Evolutionary conservation across 2,329 filamentous ascomycete genomes (phyloP).

Genomic region (Colletotrichum gigasporum): DNA sequence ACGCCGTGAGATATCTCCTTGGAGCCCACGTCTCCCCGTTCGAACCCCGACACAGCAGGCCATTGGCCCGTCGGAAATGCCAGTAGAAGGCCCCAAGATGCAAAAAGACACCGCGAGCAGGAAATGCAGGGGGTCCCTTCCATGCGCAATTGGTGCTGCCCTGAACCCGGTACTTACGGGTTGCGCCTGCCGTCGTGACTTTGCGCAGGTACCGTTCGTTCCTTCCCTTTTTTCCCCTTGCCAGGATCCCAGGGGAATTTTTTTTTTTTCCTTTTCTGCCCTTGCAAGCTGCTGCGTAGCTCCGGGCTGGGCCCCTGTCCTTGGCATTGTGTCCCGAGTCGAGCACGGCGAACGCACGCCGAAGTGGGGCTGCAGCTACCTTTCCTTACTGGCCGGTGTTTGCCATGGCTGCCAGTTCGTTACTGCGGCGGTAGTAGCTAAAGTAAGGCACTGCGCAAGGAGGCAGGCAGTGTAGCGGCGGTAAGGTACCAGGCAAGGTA

Average conservation of each 20-base stretch:
- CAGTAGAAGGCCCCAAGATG: slow-evolving; percentile 3
- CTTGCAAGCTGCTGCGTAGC: neutral
- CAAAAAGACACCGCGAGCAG: neutral
- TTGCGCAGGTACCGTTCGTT: slow-evolving; percentile 29
- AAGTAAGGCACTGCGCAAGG: no score
- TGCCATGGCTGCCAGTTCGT: neutral
- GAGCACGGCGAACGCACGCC: neutral
- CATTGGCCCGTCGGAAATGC: slow-evolving; percentile 18
- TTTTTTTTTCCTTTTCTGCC: neutral
- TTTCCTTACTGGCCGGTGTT: neutral
- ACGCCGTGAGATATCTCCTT: slow-evolving; percentile 8
- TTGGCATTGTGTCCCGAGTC: neutral
- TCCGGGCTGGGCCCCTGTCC: neutral
- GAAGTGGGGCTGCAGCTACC: neutral
- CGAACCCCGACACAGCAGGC: neutral
- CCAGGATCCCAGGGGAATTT: neutral
- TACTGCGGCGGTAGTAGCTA: neutral
- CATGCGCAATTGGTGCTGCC: neutral
- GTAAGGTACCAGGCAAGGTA: no score
- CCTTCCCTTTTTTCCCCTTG: neutral
- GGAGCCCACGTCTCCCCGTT: neutral
- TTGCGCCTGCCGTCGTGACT: slow-evolving; percentile 10
- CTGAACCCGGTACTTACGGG: slow-evolving; percentile 19
- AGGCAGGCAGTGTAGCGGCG: no score
- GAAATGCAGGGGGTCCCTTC: neutral